Base-by-base conservation (phyloP, 2,329 filamentous ascomycete species). In the Pseudocercospora macadamiae region DNA sequence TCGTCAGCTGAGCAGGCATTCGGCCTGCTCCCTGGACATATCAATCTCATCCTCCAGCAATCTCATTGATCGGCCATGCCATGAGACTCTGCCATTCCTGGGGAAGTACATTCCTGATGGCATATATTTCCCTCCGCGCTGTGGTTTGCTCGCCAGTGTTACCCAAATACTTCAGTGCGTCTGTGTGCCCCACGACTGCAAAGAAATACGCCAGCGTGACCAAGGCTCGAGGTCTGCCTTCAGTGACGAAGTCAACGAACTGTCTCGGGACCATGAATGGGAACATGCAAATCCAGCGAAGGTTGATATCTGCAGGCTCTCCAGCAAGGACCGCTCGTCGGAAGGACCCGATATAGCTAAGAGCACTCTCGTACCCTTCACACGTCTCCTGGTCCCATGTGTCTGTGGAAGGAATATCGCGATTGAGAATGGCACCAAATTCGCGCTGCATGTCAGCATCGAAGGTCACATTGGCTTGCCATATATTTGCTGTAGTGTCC, bases 151-250 rank as follows among this genome's bases (percentile, higher is more conserved):
- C 54, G 18, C 68, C 64, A 5, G 63, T 66, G 16, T 70, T 65
- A 3, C 70, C 67, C 30, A 70, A 60, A 61, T 69, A 73, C 60
- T 70, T 69, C 19, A 69, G 59, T 23, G 63, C 64, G 23, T 68
- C 64, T 4, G 68, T 65, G 4, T 65, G 65, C n/a, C 62, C 68
- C 19, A 70, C 61, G 9, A 73, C 64, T 3, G 69, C 70, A 52
- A 75, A 75, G 57, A 71, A 69, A 56, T 73, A 70, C 4, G 70
- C 72, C 39, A 75, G 53, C 1, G 71, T 70, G 2, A 73, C 68
- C n/a, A 74, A 58, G 8, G 73, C 72, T 16, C 72, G 68, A 12
- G 71, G 73, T 26, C 68, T 60, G 19, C 62, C 60, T 44, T 74
- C 68, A n/a, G 62, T 55, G 26, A 74, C 60, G 21, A 73, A 65